phyloP scores from a whole-genome alignment of 2,329 filamentous ascomycete species.

The Tolypocladium nubicola region DNA sequence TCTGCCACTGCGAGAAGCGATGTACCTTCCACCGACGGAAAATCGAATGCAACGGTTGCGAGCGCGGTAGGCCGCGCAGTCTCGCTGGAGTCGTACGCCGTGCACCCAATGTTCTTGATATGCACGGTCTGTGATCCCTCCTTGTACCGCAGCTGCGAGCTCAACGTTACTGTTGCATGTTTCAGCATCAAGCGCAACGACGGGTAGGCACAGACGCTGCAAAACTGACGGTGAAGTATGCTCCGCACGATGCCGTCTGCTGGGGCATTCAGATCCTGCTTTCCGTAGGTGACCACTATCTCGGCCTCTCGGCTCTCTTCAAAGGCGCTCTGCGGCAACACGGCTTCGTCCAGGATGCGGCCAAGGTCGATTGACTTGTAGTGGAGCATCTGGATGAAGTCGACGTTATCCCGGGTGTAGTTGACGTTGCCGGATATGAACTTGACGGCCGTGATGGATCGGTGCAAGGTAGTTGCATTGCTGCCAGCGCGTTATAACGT shows the following conservation, averaged over 20 bases:
- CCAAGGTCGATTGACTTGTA: conserved; percentile 1
- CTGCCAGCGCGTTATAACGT: not conserved
- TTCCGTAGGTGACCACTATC: not conserved
- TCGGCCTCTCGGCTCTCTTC: not conserved
- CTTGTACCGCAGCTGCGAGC: not conserved
- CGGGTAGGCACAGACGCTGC: not conserved
- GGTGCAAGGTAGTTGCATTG: not conserved
- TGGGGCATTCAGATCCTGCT: not conserved
- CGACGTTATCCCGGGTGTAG: not conserved
- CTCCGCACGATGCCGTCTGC: not conserved
- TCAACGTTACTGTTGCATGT: not conserved
- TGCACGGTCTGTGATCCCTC: not conserved
- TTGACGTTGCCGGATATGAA: not conserved
- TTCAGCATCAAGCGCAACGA: not conserved
- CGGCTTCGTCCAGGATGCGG: not conserved
- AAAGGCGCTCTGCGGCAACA: not conserved
- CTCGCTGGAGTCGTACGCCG: not conserved
- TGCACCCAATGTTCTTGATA: not conserved
- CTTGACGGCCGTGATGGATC: not conserved
- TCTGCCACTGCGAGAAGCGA: not conserved
- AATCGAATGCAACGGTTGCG: not conserved
- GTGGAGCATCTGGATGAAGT: conserved; percentile 1
- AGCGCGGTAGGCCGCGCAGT: not conserved
- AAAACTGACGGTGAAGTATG: not conserved
- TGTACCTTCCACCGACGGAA: not conserved